A percentile compares a stretch with the other conserved stretches of the same genome.
Conservation (phyloP, 495 filamentous ascomycete species). For the Penicillium samsonianum region DNA sequence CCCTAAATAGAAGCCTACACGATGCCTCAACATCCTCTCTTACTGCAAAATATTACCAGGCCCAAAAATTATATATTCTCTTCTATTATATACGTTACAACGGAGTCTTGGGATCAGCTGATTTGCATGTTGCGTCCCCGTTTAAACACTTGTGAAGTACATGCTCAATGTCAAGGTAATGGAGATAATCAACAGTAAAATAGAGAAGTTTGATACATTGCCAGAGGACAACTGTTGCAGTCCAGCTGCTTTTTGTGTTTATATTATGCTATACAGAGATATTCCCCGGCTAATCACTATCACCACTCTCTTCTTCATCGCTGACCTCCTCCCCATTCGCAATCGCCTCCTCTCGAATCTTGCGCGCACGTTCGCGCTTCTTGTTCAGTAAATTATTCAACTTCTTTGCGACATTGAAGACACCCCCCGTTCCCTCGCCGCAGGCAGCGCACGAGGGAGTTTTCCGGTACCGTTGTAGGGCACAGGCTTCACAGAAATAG, state of each 20-base stretch:
- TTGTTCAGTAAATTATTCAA: slow-evolving; percentile 78
- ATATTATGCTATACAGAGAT: neutral
- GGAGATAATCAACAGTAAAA: too few relatives aligned
- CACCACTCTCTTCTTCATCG: slow-evolving; percentile 56
- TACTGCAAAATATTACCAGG: too few relatives aligned
- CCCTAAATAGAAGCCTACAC: too few relatives aligned
- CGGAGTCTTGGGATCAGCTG: too few relatives aligned
- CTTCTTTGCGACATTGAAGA: slow-evolving; percentile 87
- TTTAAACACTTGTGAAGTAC: too few relatives aligned
- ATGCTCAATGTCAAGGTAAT: too few relatives aligned
- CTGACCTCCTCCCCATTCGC: slow-evolving; percentile 70
- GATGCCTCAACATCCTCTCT: too few relatives aligned
- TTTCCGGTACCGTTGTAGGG: slow-evolving; percentile 77
- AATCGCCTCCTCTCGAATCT: slow-evolving; percentile 66
- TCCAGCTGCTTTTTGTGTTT: slow-evolving; percentile 3
- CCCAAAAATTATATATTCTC: too few relatives aligned
- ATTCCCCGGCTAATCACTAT: slow-evolving; percentile 5
- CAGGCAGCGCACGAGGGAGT: slow-evolving; percentile 85
- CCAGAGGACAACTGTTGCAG: too few relatives aligned
- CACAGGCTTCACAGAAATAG: slow-evolving; percentile 93
- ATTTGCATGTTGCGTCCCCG: too few relatives aligned
- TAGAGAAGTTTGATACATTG: too few relatives aligned
- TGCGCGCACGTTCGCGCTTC: slow-evolving; percentile 72
- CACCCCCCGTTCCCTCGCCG: slow-evolving; percentile 78
- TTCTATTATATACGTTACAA: too few relatives aligned